Conservation (phyloP, 176 grass and related monocot species). For the Triticum aestivum region IWGSC_CS_RefSeq_v2.1 NC_057809.1:19682225-19682724, state of each 20-base stretch:
- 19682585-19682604: background rate
- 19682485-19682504: background rate
- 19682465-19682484: too few relatives aligned
- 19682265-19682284: background rate
- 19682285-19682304: rapidly evolving
- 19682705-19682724: background rate
- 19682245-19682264: background rate
- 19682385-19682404: constrained; percentile 16
- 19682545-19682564: background rate
- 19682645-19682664: background rate
- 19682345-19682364: too few relatives aligned
- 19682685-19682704: background rate
- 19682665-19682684: background rate
- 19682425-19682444: too few relatives aligned
- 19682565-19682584: background rate
- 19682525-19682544: too few relatives aligned
- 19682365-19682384: too few relatives aligned
- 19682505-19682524: too few relatives aligned
- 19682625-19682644: background rate
- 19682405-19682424: background rate
- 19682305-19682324: background rate
- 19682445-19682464: too few relatives aligned
- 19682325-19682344: background rate
- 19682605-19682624: background rate
- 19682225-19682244: background rate